Evolutionary conservation across 371 early-diverging fungal genomes (phyloP), one percentile per base, ranked within the genome.

Genomic region (Choanephora cucurbitarum): DNA sequence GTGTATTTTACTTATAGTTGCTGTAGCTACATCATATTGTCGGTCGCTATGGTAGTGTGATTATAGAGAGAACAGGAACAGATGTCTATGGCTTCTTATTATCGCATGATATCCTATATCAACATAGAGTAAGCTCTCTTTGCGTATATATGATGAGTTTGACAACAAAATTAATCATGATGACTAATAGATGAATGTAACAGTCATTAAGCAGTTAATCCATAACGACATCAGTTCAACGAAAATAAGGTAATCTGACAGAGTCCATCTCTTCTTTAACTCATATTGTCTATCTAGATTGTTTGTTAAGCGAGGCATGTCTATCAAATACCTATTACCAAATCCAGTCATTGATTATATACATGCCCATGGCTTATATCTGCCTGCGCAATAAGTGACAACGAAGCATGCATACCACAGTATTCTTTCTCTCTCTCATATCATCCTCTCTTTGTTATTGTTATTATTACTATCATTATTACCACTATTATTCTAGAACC

Each of bases 161-260:
- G 10, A 23, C 23, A 17, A 13, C 0, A 5, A 41, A 13, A 24
- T 21, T 62, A 28, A 28, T 28, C 28, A 28, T 28, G 28, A 28
- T 28, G 28, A 28, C 28, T 28, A 28, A 28, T 28, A 90, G 89
- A 89, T 90, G 73, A 93, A 93, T 62, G 91, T 98, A 7, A 88
- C 83, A 46, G 92, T 96, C 34, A 91, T 96, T 50, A 95, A 96
- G 69, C 97, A 98, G 63, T 79, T 94, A 61, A 95, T 98, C 45
- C 89, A 95, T 67, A 97, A 97, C 59, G 98, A 98, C 64, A 96
- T 97, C 45, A 91, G 90, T 54, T 95, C 95, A 8, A 95, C 97
- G 21, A 96, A 96, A 72, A 90, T 97, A 33, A 75, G 91, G 88
- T 84, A 83, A 31, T 24, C 13, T 41, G 48, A 11, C 15, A 15